Evolutionary conservation across 768 basidiomycete species (phyloP), one percentile per base, ranked within the genome.

Genomic region (Lactarius trivialis): DNA sequence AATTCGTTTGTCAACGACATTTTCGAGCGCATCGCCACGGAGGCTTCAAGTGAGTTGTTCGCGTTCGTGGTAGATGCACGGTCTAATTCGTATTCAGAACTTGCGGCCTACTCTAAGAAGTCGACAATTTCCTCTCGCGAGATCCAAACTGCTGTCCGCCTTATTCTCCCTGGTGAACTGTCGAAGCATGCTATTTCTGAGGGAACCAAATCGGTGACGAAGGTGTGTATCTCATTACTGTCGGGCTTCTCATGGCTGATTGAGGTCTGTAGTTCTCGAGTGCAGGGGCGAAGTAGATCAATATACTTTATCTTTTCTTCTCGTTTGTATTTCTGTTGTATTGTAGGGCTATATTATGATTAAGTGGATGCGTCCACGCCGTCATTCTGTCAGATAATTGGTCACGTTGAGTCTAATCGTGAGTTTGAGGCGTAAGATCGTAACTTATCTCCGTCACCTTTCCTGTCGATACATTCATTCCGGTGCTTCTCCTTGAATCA

Each of bases 41-140:
- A 94, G 72, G 92, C 91, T 41, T 36, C 36, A 36, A 36, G 36
- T 36, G 36, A 36, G 36, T 36, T 12, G 14, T 36, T 36, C 12
- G 12, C 14, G 14, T 36, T 14, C 4, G 36, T 36, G 12, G 36
- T 36, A 36, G 12, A 36, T 11, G 9, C 12, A 12, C 12, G 36
- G 3, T 12, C 36, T 36, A 36, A 36, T 12, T 36, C 36, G 36
- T 36, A 11, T 36, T 14, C 11, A 36, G 36, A 36, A 36, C 36
- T 36, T 36, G 36, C 36, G 36, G 82, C 92, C 1, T 98, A 98
- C 81, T 97, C 95, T 68, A 96, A 97, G 81, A 96, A 96, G 77
- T 97, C 96, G 8, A 98, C 95, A 36, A 98, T 98, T 74, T 97
- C 96, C 43, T 97, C 94, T 55, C 93, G 95, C 66, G 95, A 98